Conservation (phyloP, 2,329 filamentous ascomycete species). For the Cryoendolithus antarcticus region DNA sequence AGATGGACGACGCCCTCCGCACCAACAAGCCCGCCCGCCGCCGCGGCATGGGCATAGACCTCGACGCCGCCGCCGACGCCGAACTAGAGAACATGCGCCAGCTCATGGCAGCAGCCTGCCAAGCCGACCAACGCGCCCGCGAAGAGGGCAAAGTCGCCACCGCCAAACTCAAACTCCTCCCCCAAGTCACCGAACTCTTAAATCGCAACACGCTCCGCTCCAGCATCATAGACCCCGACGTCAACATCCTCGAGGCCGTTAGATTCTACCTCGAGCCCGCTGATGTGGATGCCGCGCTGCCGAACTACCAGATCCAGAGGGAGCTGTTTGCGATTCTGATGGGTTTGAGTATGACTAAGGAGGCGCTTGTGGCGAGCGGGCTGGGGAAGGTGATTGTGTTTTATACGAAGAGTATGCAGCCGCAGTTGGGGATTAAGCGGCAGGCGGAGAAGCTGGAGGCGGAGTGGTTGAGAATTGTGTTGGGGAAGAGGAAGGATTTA, state of each 20-base stretch:
- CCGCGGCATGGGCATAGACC: constrained; percentile 82
- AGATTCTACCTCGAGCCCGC: constrained; percentile 96
- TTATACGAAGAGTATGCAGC: constrained; percentile 89
- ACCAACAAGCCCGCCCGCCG: constrained; percentile 59
- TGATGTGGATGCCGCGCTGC: constrained; percentile 73
- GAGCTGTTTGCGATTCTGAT: constrained; percentile 76
- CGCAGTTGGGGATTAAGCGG: constrained; percentile 79
- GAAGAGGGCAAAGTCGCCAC: constrained; percentile 68
- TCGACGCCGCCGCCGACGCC: constrained; percentile 81
- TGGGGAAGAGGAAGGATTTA: constrained; percentile 76
- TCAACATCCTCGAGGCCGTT: constrained; percentile 86
- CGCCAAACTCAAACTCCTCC: constrained; percentile 87
- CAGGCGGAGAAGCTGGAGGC: constrained; percentile 85
- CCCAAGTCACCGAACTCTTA: constrained; percentile 75
- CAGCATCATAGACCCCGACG: constrained; percentile 83
- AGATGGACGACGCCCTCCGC: constrained; percentile 81
- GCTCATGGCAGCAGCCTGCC: constrained; percentile 81
- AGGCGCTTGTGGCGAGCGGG: constrained; percentile 75
- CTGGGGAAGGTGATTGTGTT: constrained; percentile 95
- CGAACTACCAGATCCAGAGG: constrained; percentile 93
- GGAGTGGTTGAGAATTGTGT: constrained; percentile 89
- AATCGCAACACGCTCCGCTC: constrained; percentile 80
- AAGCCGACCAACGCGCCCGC: constrained; percentile 73
- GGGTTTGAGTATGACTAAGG: constrained; percentile 79
- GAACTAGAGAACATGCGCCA: constrained; percentile 79